These are phyloP conservation scores for Starmera stellimalicola DNA, from an alignment of 1,139 yeast genomes.

Conservation along the genomic window DNA sequence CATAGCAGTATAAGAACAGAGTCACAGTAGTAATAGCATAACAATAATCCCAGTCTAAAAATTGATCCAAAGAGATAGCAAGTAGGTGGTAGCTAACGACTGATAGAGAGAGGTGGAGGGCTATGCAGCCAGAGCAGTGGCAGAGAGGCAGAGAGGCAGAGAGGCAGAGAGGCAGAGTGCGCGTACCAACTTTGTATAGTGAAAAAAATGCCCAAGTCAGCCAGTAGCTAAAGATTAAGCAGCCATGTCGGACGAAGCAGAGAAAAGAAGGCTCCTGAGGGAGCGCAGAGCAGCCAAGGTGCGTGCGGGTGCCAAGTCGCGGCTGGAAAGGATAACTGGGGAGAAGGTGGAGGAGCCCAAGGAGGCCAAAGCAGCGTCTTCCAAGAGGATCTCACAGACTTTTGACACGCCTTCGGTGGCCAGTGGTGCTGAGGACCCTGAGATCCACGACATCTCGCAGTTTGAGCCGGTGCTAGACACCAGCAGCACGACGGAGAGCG, in stretches of 20 bases:
- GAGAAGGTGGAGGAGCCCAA: conserved; percentile 8
- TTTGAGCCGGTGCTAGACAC: conserved; percentile 3
- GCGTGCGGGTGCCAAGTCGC: conserved; percentile 40
- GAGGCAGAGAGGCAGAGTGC: too few relatives aligned
- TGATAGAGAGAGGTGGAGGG: too few relatives aligned
- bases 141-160: too few relatives aligned
- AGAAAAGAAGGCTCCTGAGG: conserved; percentile 50
- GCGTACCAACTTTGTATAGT: too few relatives aligned
- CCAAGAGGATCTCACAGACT: conserved; percentile 19
- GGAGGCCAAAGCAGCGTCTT: not conserved
- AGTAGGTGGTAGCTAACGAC: too few relatives aligned
- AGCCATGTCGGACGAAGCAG: conserved; percentile 40
- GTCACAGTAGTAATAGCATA: too few relatives aligned
- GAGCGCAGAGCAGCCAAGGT: conserved; percentile 68
- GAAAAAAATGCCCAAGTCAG: conserved; percentile 1
- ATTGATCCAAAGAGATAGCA: too few relatives aligned
- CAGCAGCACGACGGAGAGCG: conserved; percentile 5
- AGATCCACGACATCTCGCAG: conserved; percentile 13
- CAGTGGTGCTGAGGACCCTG: conserved; percentile 14
- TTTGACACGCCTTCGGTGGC: conserved; percentile 5
- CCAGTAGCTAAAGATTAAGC: too few relatives aligned
- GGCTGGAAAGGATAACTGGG: conserved; percentile 46
- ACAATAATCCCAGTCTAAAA: too few relatives aligned
- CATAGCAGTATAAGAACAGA: too few relatives aligned
- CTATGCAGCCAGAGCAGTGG: too few relatives aligned